phyloP scores from a whole-genome alignment of 2,329 filamentous ascomycete species.

The Reticulascus tulasneorum region DNA sequence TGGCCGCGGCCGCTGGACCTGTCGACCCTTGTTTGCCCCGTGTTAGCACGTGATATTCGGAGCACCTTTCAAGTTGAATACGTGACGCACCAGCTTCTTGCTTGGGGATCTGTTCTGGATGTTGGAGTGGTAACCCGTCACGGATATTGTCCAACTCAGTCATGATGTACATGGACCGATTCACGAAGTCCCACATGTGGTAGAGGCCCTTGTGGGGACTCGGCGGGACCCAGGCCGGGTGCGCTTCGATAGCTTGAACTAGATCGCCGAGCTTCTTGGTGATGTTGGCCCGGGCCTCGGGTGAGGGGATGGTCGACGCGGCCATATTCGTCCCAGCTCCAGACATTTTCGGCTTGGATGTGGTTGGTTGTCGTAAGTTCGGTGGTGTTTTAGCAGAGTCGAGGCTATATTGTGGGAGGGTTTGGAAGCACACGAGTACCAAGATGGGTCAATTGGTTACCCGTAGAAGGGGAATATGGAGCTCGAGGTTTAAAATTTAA shows the following conservation, averaged over 20 bases:
- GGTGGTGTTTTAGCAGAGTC: too few relatives aligned
- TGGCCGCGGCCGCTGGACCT: conserved; percentile 16
- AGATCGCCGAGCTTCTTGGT: conserved; percentile 21
- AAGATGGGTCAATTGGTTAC: too few relatives aligned
- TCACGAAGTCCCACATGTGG: conserved; percentile 38
- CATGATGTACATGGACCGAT: conserved; percentile 36
- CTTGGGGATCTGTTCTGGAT: conserved; percentile 31
- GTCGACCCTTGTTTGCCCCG: conserved; percentile 5
- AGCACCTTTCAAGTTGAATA: too few relatives aligned
- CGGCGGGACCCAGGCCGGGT: conserved; percentile 23
- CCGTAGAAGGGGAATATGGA: too few relatives aligned
- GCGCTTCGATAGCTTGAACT: conserved; percentile 23
- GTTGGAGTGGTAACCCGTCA: conserved; percentile 24
- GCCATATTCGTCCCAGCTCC: too few relatives aligned
- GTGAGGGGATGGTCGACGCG: conserved; percentile 16
- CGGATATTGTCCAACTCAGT: conserved; percentile 35
- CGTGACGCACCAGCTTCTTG: conserved; percentile 23
- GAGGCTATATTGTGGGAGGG: too few relatives aligned
- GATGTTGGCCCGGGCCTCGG: conserved; percentile 21
- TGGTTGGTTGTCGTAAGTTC: too few relatives aligned
- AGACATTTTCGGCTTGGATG: too few relatives aligned
- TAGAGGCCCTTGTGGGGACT: conserved; percentile 27
- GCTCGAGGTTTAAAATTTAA: too few relatives aligned
- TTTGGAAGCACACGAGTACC: too few relatives aligned
- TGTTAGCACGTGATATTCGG: too few relatives aligned